Evolutionary conservation across 139 green algal genomes (phyloP).

Genomic region (Chlorokybus atmophyticus): DNA sequence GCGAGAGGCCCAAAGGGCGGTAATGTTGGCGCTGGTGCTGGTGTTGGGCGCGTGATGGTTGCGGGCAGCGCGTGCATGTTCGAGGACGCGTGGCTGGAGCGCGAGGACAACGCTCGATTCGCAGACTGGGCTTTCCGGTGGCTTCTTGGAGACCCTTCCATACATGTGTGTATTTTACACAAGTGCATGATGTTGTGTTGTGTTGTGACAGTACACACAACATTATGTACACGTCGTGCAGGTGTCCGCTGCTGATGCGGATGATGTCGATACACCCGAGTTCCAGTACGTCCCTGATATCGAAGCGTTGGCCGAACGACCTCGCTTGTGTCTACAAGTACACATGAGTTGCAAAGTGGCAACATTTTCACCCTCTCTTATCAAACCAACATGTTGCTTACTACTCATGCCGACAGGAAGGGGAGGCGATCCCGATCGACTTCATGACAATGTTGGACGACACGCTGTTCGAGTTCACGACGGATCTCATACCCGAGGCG

Average conservation of each 20-base stretch:
- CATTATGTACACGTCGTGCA: constrained; percentile 30
- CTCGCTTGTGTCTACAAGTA: constrained; percentile 25
- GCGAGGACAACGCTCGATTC: constrained; percentile 66
- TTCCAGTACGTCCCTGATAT: constrained; percentile 56
- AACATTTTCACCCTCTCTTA: no score
- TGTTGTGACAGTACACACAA: no score
- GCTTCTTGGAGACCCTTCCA: constrained; percentile 40
- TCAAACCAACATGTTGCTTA: not conserved
- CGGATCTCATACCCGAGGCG: constrained; percentile 29
- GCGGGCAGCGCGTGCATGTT: constrained; percentile 57
- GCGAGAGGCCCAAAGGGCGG: constrained; percentile 3
- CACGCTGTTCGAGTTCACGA: constrained; percentile 44
- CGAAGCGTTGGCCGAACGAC: constrained; percentile 46
- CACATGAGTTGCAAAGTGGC: constrained; percentile 14
- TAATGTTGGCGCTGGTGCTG: no score
- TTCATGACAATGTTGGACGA: constrained; percentile 58
- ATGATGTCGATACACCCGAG: constrained; percentile 57
- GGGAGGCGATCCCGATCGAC: constrained; percentile 49
- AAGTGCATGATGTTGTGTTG: no score
- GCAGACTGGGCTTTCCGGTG: constrained; percentile 73
- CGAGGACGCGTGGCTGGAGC: constrained; percentile 70
- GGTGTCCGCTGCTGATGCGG: constrained; percentile 47
- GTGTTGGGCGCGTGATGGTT: constrained; percentile 45
- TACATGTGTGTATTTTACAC: no score
- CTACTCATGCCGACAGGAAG: constrained; percentile 11